These are phyloP conservation scores for Lippia alba DNA, from an alignment of 305 asterid species.

Conservation along the genomic window DNA sequence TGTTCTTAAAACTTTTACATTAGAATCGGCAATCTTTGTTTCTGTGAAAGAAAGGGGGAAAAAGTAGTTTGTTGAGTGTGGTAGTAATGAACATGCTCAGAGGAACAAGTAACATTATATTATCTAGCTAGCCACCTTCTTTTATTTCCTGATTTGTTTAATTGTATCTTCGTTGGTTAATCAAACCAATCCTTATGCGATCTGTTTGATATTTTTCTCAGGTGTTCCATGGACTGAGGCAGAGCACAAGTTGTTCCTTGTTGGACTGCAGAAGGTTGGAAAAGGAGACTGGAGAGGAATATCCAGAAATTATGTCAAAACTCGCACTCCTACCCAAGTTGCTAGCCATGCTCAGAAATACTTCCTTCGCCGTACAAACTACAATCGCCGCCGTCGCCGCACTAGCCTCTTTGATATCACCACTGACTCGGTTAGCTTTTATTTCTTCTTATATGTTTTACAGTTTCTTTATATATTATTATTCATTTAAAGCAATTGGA, in stretches of 20 bases:
- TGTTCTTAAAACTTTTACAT: neutral
- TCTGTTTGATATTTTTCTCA: conserved; percentile 29
- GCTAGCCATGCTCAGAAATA: conserved; percentile 98
- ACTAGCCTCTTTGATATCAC: conserved; percentile 94
- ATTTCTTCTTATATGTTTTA: no score
- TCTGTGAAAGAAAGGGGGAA: neutral
- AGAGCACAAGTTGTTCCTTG: conserved; percentile 88
- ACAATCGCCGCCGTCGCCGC: conserved; percentile 89
- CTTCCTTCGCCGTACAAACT: conserved; percentile 77
- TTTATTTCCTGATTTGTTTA: conserved; percentile 10
- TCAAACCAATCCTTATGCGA: neutral
- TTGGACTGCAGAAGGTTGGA: conserved; percentile 87
- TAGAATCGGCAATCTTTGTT: neutral
- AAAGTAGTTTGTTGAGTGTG: neutral
- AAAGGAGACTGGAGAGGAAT: conserved; percentile 98
- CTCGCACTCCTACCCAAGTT: conserved; percentile 97
- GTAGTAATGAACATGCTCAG: neutral
- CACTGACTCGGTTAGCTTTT: conserved; percentile 65
- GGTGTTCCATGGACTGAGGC: conserved; percentile 98
- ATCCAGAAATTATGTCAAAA: conserved; percentile 82
- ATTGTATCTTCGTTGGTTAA: neutral
- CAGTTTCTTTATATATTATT: neutral
- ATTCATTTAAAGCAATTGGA: neutral
- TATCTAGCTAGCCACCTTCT: neutral
- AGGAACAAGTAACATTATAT: neutral